Evolutionary conservation across 192 early-diverging fungal genomes (phyloP).

Genomic region (Spizellomyces sp.): DNA sequence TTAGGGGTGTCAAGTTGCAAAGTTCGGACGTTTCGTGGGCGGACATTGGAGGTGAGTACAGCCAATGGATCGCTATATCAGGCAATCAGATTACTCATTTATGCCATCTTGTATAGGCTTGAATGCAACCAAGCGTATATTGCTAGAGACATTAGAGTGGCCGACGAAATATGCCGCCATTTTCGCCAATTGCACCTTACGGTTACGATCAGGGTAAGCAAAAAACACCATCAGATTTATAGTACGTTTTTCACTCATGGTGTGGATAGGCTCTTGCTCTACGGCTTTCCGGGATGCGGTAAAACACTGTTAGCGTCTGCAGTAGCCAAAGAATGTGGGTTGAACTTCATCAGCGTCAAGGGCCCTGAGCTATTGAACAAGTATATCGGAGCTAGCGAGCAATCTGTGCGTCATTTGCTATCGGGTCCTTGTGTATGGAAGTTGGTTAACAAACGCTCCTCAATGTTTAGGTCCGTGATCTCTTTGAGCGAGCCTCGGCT

Average conservation of each 20-base stretch:
- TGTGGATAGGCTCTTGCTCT: slow-evolving; percentile 74
- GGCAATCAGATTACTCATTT: background rate
- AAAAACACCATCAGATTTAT: background rate
- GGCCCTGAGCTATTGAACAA: slow-evolving; percentile 98
- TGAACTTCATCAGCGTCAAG: slow-evolving; percentile 97
- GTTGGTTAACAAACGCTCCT: background rate
- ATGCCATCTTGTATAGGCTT: slow-evolving; percentile 54
- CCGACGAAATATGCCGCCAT: slow-evolving; percentile 91
- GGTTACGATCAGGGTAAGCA: slow-evolving; percentile 82
- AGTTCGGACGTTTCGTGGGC: slow-evolving; percentile 76
- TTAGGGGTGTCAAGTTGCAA: slow-evolving; percentile 79
- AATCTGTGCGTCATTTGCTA: slow-evolving; percentile 63
- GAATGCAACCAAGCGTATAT: slow-evolving; percentile 72
- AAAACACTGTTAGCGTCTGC: slow-evolving; percentile 96
- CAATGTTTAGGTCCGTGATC: slow-evolving; percentile 67
- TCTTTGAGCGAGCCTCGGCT: slow-evolving; percentile 92
- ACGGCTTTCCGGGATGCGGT: slow-evolving; percentile 98
- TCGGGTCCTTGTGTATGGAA: background rate
- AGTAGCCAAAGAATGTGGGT: slow-evolving; percentile 92
- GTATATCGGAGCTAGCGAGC: slow-evolving; percentile 98
- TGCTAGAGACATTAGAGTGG: slow-evolving; percentile 94
- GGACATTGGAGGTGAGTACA: slow-evolving; percentile 76
- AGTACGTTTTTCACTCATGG: background rate
- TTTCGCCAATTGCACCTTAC: slow-evolving; percentile 84
- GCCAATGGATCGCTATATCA: slow-evolving; percentile 1